A percentile compares a stretch with the other conserved stretches of the same genome.
Conservation (phyloP, 176 grass and related monocot genomes). For the Olyra latifolia region DNA sequence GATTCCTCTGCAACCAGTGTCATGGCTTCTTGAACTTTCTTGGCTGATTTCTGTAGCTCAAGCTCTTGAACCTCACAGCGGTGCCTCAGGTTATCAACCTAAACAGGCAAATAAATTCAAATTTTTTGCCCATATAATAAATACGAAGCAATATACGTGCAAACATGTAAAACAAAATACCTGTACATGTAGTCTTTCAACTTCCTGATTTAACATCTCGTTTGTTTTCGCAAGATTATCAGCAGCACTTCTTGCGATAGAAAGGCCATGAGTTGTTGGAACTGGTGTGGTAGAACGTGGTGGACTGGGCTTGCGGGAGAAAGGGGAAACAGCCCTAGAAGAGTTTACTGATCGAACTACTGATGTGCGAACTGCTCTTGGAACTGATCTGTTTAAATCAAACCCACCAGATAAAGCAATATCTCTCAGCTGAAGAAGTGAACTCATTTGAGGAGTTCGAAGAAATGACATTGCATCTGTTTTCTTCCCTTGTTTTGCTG, state of each 20-base stretch:
- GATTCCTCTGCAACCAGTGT: slow-evolving; percentile 79
- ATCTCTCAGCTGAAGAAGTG: slow-evolving; percentile 79
- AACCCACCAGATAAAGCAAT: slow-evolving; percentile 64
- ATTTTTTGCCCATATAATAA: not conserved
- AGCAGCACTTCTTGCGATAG: slow-evolving; percentile 58
- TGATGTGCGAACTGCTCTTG: slow-evolving; percentile 57
- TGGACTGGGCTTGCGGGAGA: slow-evolving; percentile 82
- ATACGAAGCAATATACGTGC: not conserved
- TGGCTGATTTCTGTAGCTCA: slow-evolving; percentile 82
- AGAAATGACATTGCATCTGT: slow-evolving; percentile 60
- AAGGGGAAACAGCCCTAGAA: slow-evolving; percentile 95
- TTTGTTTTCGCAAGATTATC: slow-evolving; percentile 82
- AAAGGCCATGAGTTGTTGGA: slow-evolving; percentile 82
- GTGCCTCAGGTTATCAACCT: slow-evolving; percentile 85
- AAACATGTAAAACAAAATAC: slow-evolving; percentile 52
- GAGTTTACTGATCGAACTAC: slow-evolving; percentile 64
- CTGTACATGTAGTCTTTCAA: slow-evolving; percentile 76
- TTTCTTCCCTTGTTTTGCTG: slow-evolving; percentile 67
- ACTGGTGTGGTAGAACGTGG: slow-evolving; percentile 82
- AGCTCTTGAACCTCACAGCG: slow-evolving; percentile 77
- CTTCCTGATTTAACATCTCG: slow-evolving; percentile 83
- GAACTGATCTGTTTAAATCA: slow-evolving; percentile 64
- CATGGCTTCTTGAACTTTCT: slow-evolving; percentile 87
- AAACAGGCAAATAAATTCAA: slow-evolving; percentile 28
- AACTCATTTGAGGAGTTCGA: slow-evolving; percentile 62